Base-by-base conservation (phyloP, 768 basidiomycete genomes). In the Kwoniella botswanensis region DNA sequence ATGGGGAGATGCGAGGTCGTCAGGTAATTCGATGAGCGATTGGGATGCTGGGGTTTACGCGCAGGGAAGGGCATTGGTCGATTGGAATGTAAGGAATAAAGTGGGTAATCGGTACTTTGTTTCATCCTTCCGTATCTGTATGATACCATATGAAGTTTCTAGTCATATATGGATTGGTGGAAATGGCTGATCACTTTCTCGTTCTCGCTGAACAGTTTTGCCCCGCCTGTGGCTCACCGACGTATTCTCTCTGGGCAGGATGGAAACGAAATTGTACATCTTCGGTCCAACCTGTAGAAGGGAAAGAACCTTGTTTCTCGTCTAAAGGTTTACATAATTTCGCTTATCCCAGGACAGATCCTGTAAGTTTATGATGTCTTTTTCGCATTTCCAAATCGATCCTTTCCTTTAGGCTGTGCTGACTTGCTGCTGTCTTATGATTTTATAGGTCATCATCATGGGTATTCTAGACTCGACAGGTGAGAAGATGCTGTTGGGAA, bases 31-130 rank as follows among this genome's bases (percentile, higher is more conserved):
- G 17, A 85, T 95, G 76, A 88, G 89, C 76, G 76, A 76, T 2
- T 90, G 91, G 77, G 88, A 89, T 42, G 92, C 91, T 0, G 90
- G 88, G 0, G 84, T 98, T 0, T 93, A 93, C 78, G 92, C 92
- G 0, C 87, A 88, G 66, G 92, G 91, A 1, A 86, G 93, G 67
- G 91, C 90, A 54, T 86, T 98, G 88, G 86, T 92, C 2, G 96
- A 98, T 80, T 99, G 96, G 96, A 98, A 97, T 82, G 86, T 86
- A 61, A 86, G 94, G 65, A 96, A 95, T 84, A 93, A 90, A 86
- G 94, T 89, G 76, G 43, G 85, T 75, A 2, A 18, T 35, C 42
- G 1, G 22, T 15, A n/a, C 17, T 26, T 17, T 29, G 46, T 17
- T 24, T 12, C 29, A 13, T 12, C 3, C 10, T 61, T 41, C 17